Evolutionary conservation across 257 asterid species (phyloP).

Genomic region (Rubia yunnanensis): DNA sequence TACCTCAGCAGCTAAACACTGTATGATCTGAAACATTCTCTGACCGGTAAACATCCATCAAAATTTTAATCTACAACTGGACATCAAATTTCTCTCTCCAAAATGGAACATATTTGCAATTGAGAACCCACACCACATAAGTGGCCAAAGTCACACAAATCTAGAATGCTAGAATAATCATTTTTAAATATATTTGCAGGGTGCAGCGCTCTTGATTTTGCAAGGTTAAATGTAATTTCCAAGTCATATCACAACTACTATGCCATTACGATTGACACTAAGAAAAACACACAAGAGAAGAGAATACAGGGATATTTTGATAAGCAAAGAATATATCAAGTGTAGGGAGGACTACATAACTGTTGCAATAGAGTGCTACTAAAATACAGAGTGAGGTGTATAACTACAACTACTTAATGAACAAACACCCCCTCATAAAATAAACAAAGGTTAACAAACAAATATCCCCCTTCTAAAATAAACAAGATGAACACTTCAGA

Average conservation of each 20-base stretch:
- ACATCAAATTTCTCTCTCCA: background rate
- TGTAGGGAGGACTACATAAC: background rate
- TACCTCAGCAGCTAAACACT: background rate
- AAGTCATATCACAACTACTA: background rate
- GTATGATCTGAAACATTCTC: background rate
- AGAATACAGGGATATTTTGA: background rate
- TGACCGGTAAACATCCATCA: background rate
- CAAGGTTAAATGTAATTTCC: background rate
- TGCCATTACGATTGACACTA: background rate
- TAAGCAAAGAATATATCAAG: no score
- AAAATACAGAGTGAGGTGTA: background rate
- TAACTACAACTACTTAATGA: background rate
- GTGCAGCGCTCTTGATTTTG: background rate
- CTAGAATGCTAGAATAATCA: background rate
- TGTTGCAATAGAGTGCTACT: background rate
- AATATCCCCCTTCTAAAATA: background rate
- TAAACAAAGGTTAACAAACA: no score
- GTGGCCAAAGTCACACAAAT: background rate
- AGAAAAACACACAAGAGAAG: background rate
- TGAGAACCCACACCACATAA: background rate
- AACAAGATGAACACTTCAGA: background rate
- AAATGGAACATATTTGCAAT: no score
- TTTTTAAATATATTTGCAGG: background rate
- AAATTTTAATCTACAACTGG: background rate
- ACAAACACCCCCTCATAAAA: no score